These are phyloP conservation scores for Beauveria asiatica DNA, from an alignment of 2,329 filamentous ascomycete genomes.

Conservation along the genomic window DNA sequence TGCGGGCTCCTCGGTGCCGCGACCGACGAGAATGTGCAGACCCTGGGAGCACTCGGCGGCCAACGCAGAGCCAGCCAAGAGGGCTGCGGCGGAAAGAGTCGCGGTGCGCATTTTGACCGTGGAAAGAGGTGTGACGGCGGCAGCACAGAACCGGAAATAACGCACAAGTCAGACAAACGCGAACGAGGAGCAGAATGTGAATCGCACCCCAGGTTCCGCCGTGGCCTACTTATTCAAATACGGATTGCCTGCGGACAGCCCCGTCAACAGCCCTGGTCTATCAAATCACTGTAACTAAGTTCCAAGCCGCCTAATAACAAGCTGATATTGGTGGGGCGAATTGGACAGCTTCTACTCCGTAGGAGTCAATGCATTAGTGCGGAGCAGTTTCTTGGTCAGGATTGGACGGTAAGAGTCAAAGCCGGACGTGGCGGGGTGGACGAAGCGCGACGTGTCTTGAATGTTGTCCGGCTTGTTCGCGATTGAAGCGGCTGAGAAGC, in stretches of 20 bases:
- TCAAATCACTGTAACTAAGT: background rate
- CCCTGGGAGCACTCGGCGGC: slow-evolving; percentile 26
- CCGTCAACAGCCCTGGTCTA: background rate
- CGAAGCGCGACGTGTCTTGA: too few relatives aligned
- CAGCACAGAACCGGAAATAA: background rate
- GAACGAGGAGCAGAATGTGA: background rate
- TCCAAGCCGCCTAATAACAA: background rate
- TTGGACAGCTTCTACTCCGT: background rate
- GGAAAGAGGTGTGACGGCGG: background rate
- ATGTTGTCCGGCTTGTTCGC: background rate
- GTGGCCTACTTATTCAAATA: slow-evolving; percentile 1
- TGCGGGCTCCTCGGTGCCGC: slow-evolving; percentile 27
- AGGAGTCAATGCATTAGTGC: background rate
- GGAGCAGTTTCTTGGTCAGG: background rate
- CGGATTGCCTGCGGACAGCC: background rate
- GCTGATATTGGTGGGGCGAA: slow-evolving; percentile 1
- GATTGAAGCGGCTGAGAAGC: background rate
- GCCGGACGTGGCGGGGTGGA: background rate
- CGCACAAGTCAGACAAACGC: background rate
- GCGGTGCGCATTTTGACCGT: slow-evolving; percentile 3
- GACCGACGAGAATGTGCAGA: slow-evolving; percentile 32
- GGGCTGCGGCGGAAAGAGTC: slow-evolving; percentile 8
- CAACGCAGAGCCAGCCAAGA: slow-evolving; percentile 18
- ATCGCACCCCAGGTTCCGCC: background rate
- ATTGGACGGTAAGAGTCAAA: background rate